These are phyloP conservation scores for Erodium maritimum DNA, from an alignment of 345 rosid genomes.

Conservation along the genomic window DNA sequence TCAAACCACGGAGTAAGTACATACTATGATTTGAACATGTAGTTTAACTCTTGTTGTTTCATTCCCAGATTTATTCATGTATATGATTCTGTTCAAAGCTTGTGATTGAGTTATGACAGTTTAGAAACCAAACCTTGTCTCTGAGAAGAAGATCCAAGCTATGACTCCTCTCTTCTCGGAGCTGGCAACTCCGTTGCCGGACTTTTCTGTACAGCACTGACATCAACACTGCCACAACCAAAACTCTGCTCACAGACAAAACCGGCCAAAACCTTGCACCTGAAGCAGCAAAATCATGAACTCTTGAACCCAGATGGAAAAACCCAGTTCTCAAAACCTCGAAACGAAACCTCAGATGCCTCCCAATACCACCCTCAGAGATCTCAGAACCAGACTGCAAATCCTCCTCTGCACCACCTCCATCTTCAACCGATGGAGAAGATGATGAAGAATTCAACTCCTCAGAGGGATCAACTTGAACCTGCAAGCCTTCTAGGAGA, in stretches of 20 bases:
- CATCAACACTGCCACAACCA: slow-evolving; percentile 19
- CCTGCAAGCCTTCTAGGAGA: slow-evolving; percentile 7
- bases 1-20: background rate
- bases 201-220: slow-evolving; percentile 11
- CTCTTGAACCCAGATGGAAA: background rate
- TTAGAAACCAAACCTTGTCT: slow-evolving; percentile 26
- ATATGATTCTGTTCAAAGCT: no score
- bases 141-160: slow-evolving; percentile 17
- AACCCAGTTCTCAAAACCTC: background rate
- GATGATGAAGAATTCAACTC: slow-evolving; percentile 8
- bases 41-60: no score
- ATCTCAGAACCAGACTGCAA: slow-evolving; percentile 1
- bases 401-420: background rate
- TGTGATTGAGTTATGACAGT: no score
- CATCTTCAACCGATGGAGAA: background rate
- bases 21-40: no score
- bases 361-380: slow-evolving; percentile 3
- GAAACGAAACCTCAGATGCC: background rate
- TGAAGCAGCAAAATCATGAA: background rate
- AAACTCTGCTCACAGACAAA: no score
- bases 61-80: no score
- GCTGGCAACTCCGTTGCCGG: slow-evolving; percentile 18
- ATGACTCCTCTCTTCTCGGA: slow-evolving; percentile 14
- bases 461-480: slow-evolving; percentile 1
- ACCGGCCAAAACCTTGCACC: background rate